These are phyloP conservation scores for Andrographis paniculata DNA, from an alignment of 305 asterid species.

Conservation along the genomic window DNA sequence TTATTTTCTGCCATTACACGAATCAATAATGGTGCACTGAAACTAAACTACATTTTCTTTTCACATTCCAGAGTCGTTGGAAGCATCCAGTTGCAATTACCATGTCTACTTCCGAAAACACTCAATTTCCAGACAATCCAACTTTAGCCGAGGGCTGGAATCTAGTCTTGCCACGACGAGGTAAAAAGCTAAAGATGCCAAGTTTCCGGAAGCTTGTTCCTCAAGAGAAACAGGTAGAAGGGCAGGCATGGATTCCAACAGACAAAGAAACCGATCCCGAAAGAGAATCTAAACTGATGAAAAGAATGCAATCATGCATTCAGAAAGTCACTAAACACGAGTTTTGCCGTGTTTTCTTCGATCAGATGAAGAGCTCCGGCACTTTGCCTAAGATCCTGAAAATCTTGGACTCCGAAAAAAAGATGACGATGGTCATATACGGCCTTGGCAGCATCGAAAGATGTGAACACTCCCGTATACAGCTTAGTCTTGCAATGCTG, in stretches of 20 bases:
- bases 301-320: conserved; percentile 42
- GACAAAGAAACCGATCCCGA: conserved; percentile 42
- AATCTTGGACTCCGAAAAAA: conserved; percentile 43
- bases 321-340: conserved; percentile 37
- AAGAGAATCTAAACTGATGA: conserved; percentile 47
- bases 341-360: conserved; percentile 34
- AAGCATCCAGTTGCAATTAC: neutral
- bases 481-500: conserved; percentile 65
- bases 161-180: conserved; percentile 62
- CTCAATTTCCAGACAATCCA: conserved; percentile 18
- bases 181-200: conserved; percentile 40
- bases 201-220: conserved; percentile 16
- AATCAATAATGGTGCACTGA: too few relatives aligned
- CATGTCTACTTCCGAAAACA: conserved; percentile 39
- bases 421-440: conserved; percentile 67
- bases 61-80: too few relatives aligned
- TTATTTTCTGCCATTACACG: too few relatives aligned
- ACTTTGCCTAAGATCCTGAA: conserved; percentile 28
- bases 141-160: conserved; percentile 51
- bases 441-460: conserved; percentile 83
- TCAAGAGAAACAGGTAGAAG: conserved; percentile 29
- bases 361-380: conserved; percentile 39
- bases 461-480: conserved; percentile 58
- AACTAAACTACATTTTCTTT: too few relatives aligned
- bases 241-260: conserved; percentile 46